Evolutionary conservation across 179 eudicot species (phyloP), one percentile per base, ranked within the genome.

Genomic region (Drosera spatulata): DNA sequence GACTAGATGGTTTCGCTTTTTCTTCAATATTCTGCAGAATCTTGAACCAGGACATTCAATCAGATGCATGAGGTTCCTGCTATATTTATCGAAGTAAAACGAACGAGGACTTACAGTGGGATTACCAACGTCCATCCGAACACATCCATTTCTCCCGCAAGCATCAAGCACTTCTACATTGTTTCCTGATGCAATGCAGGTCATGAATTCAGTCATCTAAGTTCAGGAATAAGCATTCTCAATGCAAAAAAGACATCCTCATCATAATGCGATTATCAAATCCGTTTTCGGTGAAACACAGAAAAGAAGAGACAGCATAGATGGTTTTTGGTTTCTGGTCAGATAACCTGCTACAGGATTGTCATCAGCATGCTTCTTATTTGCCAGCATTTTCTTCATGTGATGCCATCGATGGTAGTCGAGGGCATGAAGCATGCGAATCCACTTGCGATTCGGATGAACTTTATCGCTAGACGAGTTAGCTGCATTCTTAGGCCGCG

Each of bases 371-470:
- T 63, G 82, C 10, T 82, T 77, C 68, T 65, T 84, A 59, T 75
- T 68, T 1, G 84, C 71, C n/a, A 82, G 59, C 14, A 75, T 66
- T 75, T 80, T 88, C 77, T 70, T 80, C 12, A 73, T 81, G 50
- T 71, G 64, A 54, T 69, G 75, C 93, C 97, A 80, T 11, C 75
- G 82, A 57, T 84, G 83, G 56, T 79, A 74, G 56, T 83, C 83
- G 49, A 88, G 73, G 39, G 71, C 72, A 50, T 82, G 79, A 65
- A 87, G 72, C 60, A 85, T 73, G 40, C 82, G 63, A 3, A 50
- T 73, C 82, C 83, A 68, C 74, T 80, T 85, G 58, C 82, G 80
- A 62, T 74, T 74, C 6, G 80, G 75, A 57, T 71, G 68, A 44
- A 59, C 70, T 39, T 69, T 65, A 39, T 77, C 71, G 33, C 33